These are phyloP conservation scores for Cucurbita moschata DNA, from an alignment of 306 rosid species.

Conservation along the genomic window DNA sequence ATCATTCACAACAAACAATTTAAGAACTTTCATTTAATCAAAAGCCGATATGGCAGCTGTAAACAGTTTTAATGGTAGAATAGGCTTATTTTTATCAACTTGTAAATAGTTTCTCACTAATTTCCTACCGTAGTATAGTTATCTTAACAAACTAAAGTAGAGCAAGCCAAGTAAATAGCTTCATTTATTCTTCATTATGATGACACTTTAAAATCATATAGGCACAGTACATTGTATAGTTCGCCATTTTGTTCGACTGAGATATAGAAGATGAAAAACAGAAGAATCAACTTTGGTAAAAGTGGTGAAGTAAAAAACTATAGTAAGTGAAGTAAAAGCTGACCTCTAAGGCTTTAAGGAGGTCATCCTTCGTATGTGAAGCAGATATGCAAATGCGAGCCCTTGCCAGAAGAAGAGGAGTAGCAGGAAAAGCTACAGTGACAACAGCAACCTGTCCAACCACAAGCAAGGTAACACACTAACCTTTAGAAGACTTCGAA, in stretches of 20 bases:
- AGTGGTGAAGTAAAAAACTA: neutral
- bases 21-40: neutral
- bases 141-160: neutral
- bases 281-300: neutral
- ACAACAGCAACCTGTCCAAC: conserved; percentile 66
- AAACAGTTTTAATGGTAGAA: neutral
- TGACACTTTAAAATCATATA: neutral
- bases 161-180: neutral
- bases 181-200: neutral
- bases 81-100: neutral
- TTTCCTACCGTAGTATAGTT: neutral
- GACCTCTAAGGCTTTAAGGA: conserved; percentile 67
- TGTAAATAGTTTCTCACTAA: neutral
- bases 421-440: conserved; percentile 88
- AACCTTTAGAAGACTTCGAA: neutral
- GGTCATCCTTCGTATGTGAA: conserved; percentile 80
- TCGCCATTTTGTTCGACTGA: neutral
- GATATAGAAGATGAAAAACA: neutral
- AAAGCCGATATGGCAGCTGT: neutral
- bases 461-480: neutral
- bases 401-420: conserved; percentile 76
- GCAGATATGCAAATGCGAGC: conserved; percentile 93
- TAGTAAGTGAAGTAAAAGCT: neutral
- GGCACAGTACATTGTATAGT: neutral
- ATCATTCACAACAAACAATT: neutral